Evolutionary conservation across 176 grass and related monocot genomes (phyloP).

Genomic region (Puccinellia tenuiflora): DNA sequence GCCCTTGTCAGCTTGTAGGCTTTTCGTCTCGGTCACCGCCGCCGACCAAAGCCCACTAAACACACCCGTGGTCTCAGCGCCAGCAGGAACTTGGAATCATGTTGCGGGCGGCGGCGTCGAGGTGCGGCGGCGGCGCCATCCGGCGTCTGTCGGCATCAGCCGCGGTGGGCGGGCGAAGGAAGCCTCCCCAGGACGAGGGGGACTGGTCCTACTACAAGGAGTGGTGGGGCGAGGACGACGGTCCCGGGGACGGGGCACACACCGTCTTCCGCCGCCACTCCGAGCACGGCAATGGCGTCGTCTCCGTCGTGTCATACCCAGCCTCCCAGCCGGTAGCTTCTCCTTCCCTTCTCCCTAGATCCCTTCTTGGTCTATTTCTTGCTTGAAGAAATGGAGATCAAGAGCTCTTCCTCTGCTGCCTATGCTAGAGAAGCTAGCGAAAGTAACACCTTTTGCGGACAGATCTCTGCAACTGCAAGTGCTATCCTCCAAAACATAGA

Average conservation of each 20-base stretch:
- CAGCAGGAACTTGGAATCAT: slow-evolving; percentile 1
- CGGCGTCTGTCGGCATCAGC: slow-evolving; percentile 30
- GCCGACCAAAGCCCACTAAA: not conserved
- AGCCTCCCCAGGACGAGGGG: slow-evolving; percentile 46
- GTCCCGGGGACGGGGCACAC: slow-evolving; percentile 37
- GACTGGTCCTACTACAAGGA: slow-evolving; percentile 67
- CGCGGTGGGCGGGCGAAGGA: not conserved
- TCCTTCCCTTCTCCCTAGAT: not conserved
- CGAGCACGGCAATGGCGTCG: slow-evolving; percentile 67
- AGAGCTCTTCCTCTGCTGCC: not conserved
- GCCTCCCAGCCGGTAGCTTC: slow-evolving; percentile 52
- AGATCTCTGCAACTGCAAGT: too few species aligned
- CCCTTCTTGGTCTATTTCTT: not conserved
- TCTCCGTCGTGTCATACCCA: slow-evolving; percentile 77
- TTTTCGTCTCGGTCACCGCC: not conserved
- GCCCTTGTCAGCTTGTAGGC: not conserved
- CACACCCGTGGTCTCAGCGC: not conserved
- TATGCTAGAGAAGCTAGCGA: not conserved
- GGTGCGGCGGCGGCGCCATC: slow-evolving; percentile 9
- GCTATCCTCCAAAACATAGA: not conserved
- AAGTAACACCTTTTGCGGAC: not conserved
- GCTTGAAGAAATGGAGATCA: not conserved
- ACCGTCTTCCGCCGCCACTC: slow-evolving; percentile 61
- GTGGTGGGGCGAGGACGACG: slow-evolving; percentile 74
- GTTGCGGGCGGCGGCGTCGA: slow-evolving; percentile 32